Evolutionary conservation across 1,139 yeast genomes (phyloP).

Genomic region (Geotrichum bryndzae): DNA sequence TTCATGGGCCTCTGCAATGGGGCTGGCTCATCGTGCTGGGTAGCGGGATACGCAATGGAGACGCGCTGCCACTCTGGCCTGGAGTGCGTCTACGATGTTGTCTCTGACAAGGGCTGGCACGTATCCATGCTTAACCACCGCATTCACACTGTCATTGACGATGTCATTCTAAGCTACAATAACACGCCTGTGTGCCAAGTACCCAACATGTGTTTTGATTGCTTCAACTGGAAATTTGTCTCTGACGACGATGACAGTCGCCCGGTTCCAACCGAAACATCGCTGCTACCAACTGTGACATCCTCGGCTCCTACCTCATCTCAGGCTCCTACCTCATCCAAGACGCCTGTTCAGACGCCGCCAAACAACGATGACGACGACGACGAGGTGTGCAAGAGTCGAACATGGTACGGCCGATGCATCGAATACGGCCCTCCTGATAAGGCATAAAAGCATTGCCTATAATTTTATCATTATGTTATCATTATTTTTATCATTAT

Average conservation of each 20-base stretch:
- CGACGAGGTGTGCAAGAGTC: conserved; percentile 22
- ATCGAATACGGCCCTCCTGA: conserved; percentile 24
- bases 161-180: conserved; percentile 65
- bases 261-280: conserved; percentile 4
- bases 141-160: conserved; percentile 85
- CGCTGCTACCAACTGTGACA: conserved; percentile 5
- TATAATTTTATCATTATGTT: not conserved
- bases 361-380: conserved; percentile 15
- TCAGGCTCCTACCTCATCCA: not conserved
- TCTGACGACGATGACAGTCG: conserved; percentile 34
- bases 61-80: conserved; percentile 91
- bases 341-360: conserved; percentile 12
- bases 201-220: conserved; percentile 74
- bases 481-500: not conserved
- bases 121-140: conserved; percentile 84
- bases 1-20: conserved; percentile 97
- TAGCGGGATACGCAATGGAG: conserved; percentile 97
- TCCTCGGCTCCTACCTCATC: conserved; percentile 2
- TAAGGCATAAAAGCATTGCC: not conserved
- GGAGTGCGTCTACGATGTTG: conserved; percentile 85
- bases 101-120: conserved; percentile 85
- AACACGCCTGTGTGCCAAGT: conserved; percentile 67
- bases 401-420: conserved; percentile 31
- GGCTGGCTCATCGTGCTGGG: conserved; percentile 80
- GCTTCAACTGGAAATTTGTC: conserved; percentile 85